Base-by-base conservation (phyloP, 495 filamentous ascomycete species). In the Trichoderma asperelloides region DNA sequence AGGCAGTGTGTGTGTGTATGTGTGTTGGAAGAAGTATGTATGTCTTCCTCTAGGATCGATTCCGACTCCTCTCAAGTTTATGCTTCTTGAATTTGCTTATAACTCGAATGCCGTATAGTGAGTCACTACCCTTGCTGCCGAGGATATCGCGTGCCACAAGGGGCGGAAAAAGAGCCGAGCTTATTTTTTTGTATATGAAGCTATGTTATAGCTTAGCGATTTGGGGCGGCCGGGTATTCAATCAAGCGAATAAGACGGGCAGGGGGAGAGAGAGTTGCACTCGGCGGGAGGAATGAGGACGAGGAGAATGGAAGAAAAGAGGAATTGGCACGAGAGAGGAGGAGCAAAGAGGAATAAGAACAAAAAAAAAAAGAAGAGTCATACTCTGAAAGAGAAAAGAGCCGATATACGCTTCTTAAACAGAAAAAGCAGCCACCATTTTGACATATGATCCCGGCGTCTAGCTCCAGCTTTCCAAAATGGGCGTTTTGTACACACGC, bases 361-460 rank as follows among this genome's bases (percentile, higher is more conserved):
- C 6, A 11, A 5, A 27, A 5, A 27, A 28, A 21, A 28, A 60
- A 60, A 12, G 13, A 60, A 60, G 55, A 60, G 55, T 60, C 55
- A 60, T 60, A 23, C 55, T 37, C 33, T n/a, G n/a, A n/a, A 2
- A 37, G 9, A 37, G 33, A 37, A 60, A n/a, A 51, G 16, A 51
- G 47, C 47, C 47, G 47, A 51, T 51, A 51, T 21, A 21, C 27
- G 55, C 55, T 30, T 28, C 27, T 55, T 11, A 5, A 55, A 21
- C 2, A 55, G n/a, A 25, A 11, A 21, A 30, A 60, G 12, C 11
- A 30, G 55, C 23, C 55, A 60, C 27, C 15, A 21, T 28, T 60
- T 60, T 60, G 55, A 60, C 55, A 60, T 60, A 60, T 60, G 55
- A 60, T 60, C 13, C 55, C 55, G 55, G 27, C 27, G 23, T 60